Conservation (phyloP, 768 basidiomycete genomes). For the Cystobasidium ongulense region DNA sequence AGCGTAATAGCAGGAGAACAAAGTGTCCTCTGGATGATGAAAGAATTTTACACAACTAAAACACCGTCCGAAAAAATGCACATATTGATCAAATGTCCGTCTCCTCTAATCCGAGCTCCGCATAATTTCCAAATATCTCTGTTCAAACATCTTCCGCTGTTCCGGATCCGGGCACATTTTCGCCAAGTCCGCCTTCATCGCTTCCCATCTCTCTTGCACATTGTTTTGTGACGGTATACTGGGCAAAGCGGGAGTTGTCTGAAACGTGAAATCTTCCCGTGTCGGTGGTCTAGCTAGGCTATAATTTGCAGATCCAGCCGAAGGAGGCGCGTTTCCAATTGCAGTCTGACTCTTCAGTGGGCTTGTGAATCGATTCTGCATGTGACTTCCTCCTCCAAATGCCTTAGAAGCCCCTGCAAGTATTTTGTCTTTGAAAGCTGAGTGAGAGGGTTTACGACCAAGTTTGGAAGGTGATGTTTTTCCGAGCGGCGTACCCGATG, state of each 20-base stretch:
- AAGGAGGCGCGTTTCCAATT: not conserved
- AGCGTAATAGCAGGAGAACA: too few species aligned
- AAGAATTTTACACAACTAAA: too few species aligned
- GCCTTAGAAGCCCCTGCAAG: not conserved
- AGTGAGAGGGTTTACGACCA: slow-evolving; percentile 2
- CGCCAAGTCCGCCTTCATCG: not conserved
- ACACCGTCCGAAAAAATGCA: too few species aligned
- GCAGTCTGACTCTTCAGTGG: not conserved
- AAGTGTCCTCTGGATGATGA: too few species aligned
- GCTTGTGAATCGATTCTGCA: not conserved
- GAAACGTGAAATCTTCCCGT: not conserved
- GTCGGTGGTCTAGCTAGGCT: not conserved
- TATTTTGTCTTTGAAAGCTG: slow-evolving; percentile 7
- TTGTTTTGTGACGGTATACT: slow-evolving; percentile 1
- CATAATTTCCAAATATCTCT: not conserved
- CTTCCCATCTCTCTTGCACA: not conserved
- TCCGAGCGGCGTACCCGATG: not conserved
- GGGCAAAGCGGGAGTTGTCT: not conserved
- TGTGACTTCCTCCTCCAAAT: not conserved
- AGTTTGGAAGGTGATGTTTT: not conserved
- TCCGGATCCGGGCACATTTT: slow-evolving; percentile 1
- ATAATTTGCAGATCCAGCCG: not conserved
- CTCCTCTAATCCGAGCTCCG: not conserved
- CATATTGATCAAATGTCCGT: not conserved
- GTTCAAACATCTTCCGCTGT: not conserved